Percentiles rank a stretch among this genome's conserved stretches.
These are phyloP conservation scores for Aspergillus thermomutatus DNA, from an alignment of 2,329 filamentous ascomycete species.

Conservation along the genomic window DNA sequence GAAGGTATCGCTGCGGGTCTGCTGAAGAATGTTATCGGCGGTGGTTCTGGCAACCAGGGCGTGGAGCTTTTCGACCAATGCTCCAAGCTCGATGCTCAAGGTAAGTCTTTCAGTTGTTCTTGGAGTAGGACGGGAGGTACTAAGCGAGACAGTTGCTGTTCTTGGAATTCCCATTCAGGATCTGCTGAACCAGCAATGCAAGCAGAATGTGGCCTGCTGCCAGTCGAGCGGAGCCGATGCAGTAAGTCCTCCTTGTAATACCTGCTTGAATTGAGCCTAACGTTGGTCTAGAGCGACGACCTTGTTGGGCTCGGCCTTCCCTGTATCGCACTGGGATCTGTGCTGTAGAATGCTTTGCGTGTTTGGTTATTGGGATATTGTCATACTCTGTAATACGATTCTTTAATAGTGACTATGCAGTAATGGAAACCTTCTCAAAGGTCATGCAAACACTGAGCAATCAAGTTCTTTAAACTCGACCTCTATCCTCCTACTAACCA, in stretches of 20 bases:
- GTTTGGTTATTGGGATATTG: no score
- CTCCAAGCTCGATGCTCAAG: constrained; percentile 33
- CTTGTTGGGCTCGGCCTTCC: constrained; percentile 32
- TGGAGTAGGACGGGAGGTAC: neutral
- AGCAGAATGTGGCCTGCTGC: constrained; percentile 39
- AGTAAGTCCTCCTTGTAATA: constrained; percentile 18
- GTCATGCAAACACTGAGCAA: neutral
- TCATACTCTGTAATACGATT: no score
- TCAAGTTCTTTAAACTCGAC: neutral
- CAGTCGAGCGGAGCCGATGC: constrained; percentile 25
- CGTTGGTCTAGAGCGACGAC: constrained; percentile 20
- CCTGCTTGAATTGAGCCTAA: constrained; percentile 1
- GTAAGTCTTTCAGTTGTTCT: constrained; percentile 16
- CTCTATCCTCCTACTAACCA: neutral
- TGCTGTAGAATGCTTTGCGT: constrained; percentile 25
- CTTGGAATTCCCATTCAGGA: constrained; percentile 27
- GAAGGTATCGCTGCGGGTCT: constrained; percentile 28
- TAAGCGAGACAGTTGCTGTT: constrained; percentile 22
- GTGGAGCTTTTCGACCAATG: constrained; percentile 38
- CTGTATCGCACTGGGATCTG: constrained; percentile 35
- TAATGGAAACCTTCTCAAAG: no score
- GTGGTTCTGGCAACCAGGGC: constrained; percentile 27
- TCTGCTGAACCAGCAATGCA: constrained; percentile 34
- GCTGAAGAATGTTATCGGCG: constrained; percentile 29
- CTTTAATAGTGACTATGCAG: no score